Percentiles rank a stretch among this genome's conserved stretches.
Conservation (phyloP, 805 yeast species). For the Schwanniomyces polymorphus region DNA sequence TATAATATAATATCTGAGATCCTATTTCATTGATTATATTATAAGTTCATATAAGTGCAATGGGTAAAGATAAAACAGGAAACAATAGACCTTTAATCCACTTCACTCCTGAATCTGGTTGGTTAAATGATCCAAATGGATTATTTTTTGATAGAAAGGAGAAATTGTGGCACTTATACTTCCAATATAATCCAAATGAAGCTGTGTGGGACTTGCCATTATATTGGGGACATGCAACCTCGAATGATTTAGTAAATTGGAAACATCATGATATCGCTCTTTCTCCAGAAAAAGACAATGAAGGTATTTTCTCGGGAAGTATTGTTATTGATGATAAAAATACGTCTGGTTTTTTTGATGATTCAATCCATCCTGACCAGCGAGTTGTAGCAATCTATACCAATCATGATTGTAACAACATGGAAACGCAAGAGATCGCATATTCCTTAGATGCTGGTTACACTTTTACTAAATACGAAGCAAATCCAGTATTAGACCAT, state of each 20-base stretch:
- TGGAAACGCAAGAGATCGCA: conserved; percentile 31
- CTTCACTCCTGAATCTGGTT: conserved; percentile 32
- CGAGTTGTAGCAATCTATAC: conserved; percentile 40
- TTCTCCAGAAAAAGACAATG: conserved; percentile 20
- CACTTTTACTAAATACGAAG: conserved; percentile 24
- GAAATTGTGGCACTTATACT: conserved; percentile 35
- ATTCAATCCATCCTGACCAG: conserved; percentile 21
- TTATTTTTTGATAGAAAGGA: conserved; percentile 29
- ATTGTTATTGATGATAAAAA: conserved; percentile 36
- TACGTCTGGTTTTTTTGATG: conserved; percentile 33
- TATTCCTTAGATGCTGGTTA: conserved; percentile 36
- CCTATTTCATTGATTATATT: too few relatives aligned
- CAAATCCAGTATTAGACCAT: conserved; percentile 30
- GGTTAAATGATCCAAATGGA: conserved; percentile 50
- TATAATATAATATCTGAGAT: too few relatives aligned
- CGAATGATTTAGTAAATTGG: conserved; percentile 34
- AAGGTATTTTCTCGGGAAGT: conserved; percentile 36
- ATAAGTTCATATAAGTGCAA: not conserved
- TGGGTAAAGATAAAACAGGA: not conserved
- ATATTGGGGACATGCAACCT: conserved; percentile 44
- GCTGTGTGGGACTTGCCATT: conserved; percentile 31
- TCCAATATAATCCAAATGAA: conserved; percentile 36
- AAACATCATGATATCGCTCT: conserved; percentile 29
- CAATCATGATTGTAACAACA: conserved; percentile 15
- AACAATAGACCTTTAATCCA: conserved; percentile 18